Percentiles rank a stretch among this genome's conserved stretches.
Evolutionary conservation across 805 yeast genomes (phyloP).

Genomic region (Nakazawaea anatomiae): DNA sequence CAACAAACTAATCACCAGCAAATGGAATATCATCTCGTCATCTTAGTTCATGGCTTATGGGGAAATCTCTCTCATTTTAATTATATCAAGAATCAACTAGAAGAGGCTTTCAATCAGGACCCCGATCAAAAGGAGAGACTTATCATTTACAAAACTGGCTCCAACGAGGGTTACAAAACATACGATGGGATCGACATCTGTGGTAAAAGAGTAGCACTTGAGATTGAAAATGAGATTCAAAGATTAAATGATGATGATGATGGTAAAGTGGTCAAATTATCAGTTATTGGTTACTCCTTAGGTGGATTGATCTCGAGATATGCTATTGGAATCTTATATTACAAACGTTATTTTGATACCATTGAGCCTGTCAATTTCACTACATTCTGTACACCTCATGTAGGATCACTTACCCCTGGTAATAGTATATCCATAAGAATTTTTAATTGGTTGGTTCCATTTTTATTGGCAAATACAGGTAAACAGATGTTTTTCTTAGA

Average conservation of each 20-base stretch:
- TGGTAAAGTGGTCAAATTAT: conserved; percentile 54
- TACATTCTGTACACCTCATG: conserved; percentile 66
- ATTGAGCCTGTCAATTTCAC: conserved; percentile 55
- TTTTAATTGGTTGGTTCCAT: conserved; percentile 62
- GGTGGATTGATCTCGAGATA: conserved; percentile 85
- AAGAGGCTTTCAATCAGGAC: conserved; percentile 13
- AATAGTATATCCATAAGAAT: conserved; percentile 38
- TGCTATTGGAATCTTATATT: conserved; percentile 65
- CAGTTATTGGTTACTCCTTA: conserved; percentile 80
- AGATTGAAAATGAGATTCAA: conserved; percentile 41
- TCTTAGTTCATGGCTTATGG: conserved; percentile 73
- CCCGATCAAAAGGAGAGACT: conserved; percentile 21
- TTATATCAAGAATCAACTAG: conserved; percentile 19
- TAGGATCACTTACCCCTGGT: conserved; percentile 62
- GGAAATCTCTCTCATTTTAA: conserved; percentile 59
- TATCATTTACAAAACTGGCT: conserved; percentile 44
- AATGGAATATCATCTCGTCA: conserved; percentile 45
- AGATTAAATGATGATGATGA: conserved; percentile 16
- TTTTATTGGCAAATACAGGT: conserved; percentile 65
- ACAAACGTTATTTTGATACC: conserved; percentile 43
- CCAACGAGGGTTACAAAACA: conserved; percentile 70
- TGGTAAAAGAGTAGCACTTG: conserved; percentile 69
- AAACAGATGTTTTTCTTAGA: conserved; percentile 67
- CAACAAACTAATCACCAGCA: not conserved
- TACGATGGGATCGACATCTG: conserved; percentile 86